Conservation (phyloP, 2,329 filamentous ascomycete genomes). For the Ciborinia camelliae region DNA sequence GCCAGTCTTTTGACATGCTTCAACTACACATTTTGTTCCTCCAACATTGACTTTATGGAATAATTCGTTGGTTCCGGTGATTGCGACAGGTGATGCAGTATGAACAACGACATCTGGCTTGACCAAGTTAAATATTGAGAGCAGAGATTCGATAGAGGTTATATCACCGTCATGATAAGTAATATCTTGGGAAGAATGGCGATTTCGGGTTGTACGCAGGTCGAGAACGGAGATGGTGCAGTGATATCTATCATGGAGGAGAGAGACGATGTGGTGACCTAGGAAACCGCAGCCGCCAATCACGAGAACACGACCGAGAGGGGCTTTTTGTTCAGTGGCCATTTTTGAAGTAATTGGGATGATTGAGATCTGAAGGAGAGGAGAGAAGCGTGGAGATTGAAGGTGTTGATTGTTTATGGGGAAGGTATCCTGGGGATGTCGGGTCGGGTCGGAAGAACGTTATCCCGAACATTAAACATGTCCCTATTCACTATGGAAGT, state of each 20-base stretch:
- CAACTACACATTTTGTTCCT: constrained; percentile 75
- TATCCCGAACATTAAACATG: background rate
- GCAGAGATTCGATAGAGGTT: constrained; percentile 60
- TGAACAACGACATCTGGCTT: constrained; percentile 85
- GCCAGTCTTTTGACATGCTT: constrained; percentile 64
- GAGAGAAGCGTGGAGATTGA: background rate
- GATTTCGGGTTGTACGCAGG: constrained; percentile 67
- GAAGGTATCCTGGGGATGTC: constrained; percentile 3
- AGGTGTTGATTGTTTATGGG: background rate
- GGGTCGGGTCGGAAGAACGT: constrained; percentile 2
- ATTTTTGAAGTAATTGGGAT: constrained; percentile 5
- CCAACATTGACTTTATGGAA: constrained; percentile 84
- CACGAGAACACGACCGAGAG: constrained; percentile 68
- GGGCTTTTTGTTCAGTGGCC: constrained; percentile 22
- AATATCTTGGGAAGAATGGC: constrained; percentile 47
- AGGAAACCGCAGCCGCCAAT: constrained; percentile 83
- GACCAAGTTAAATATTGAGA: constrained; percentile 60
- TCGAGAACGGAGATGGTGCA: constrained; percentile 66
- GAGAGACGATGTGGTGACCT: constrained; percentile 76
- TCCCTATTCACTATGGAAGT: too few relatives aligned
- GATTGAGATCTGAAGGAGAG: background rate
- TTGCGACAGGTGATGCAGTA: constrained; percentile 69
- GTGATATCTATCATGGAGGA: constrained; percentile 56
- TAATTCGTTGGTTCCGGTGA: constrained; percentile 54
- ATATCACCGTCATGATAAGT: constrained; percentile 76